A percentile compares a stretch with the other conserved stretches of the same genome.
Conservation (phyloP, 805 yeast genomes). For the Ogataea corticis region DNA sequence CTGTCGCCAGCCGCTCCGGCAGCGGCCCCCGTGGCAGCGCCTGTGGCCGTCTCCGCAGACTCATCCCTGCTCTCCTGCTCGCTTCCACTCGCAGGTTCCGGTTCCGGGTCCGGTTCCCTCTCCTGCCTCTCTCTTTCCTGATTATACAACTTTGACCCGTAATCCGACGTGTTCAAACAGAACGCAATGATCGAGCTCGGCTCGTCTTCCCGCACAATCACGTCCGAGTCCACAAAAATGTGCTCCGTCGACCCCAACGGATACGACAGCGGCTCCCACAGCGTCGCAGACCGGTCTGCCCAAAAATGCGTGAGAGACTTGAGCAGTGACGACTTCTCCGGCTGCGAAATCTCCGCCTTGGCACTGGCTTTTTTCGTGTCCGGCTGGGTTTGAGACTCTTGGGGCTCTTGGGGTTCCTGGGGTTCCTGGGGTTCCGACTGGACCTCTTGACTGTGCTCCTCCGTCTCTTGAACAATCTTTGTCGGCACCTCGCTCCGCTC, state of each 20-base stretch:
- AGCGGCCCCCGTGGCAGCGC: too few relatives aligned
- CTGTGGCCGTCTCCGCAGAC: too few relatives aligned
- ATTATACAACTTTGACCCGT: slow-evolving; percentile 44
- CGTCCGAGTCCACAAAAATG: slow-evolving; percentile 89
- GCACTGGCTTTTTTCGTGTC: slow-evolving; percentile 9
- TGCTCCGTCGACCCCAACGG: slow-evolving; percentile 84
- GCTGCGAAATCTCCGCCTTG: slow-evolving; percentile 38
- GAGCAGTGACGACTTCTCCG: slow-evolving; percentile 76
- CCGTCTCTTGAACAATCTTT: slow-evolving; percentile 11
- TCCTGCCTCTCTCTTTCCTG: slow-evolving; percentile 35
- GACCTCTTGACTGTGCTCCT: background rate
- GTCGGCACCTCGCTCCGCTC: too few relatives aligned
- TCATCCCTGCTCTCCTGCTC: background rate
- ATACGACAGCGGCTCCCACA: slow-evolving; percentile 90
- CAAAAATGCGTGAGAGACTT: slow-evolving; percentile 87
- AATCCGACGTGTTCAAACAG: slow-evolving; percentile 84
- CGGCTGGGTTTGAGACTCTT: background rate
- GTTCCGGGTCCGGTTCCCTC: too few relatives aligned
- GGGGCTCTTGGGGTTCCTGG: slow-evolving; percentile 9
- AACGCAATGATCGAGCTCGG: slow-evolving; percentile 94
- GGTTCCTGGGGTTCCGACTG: background rate
- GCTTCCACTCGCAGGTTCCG: background rate
- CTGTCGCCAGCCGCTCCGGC: slow-evolving; percentile 23
- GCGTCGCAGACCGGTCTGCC: slow-evolving; percentile 95
- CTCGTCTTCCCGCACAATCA: slow-evolving; percentile 92